A percentile compares a stretch with the other conserved stretches of the same genome.
phyloP scores from a whole-genome alignment of 257 asterid genomes.

The Nicotiana benthamiana region DNA sequence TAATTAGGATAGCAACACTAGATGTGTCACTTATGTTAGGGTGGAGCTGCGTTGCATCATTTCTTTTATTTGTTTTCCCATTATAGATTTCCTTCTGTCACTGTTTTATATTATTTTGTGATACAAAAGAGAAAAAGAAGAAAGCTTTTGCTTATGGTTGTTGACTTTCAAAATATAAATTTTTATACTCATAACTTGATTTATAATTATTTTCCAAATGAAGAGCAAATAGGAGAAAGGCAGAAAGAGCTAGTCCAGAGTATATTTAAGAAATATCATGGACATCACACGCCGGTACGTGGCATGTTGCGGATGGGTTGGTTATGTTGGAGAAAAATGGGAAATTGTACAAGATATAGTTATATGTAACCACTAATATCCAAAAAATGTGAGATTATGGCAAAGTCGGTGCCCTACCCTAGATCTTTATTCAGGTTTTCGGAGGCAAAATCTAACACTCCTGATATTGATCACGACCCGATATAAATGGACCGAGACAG shows the following conservation, averaged over 20 bases:
- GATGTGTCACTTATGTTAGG: not conserved
- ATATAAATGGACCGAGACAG: not conserved
- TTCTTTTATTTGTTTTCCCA: not conserved
- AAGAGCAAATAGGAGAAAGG: not conserved
- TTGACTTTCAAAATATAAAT: not conserved
- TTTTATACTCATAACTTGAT: not conserved
- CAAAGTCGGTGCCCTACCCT: not conserved
- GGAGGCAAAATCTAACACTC: not conserved
- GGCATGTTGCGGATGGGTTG: not conserved
- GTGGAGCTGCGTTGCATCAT: not conserved
- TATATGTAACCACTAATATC: not conserved
- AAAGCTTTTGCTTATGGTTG: not conserved
- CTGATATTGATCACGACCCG: not conserved
- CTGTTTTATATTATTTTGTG: not conserved
- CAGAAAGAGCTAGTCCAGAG: not conserved
- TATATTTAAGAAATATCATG: not conserved
- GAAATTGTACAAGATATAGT: not conserved
- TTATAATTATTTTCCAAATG: not conserved
- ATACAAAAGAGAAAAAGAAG: not conserved
- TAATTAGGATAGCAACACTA: not conserved
- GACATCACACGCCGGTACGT: not conserved
- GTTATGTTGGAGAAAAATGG: not conserved
- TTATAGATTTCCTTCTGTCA: not conserved
- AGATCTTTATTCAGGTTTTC: not conserved
- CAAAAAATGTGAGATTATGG: not conserved